Conservation (phyloP, 805 yeast species). For the Candida vaughaniae region DNA sequence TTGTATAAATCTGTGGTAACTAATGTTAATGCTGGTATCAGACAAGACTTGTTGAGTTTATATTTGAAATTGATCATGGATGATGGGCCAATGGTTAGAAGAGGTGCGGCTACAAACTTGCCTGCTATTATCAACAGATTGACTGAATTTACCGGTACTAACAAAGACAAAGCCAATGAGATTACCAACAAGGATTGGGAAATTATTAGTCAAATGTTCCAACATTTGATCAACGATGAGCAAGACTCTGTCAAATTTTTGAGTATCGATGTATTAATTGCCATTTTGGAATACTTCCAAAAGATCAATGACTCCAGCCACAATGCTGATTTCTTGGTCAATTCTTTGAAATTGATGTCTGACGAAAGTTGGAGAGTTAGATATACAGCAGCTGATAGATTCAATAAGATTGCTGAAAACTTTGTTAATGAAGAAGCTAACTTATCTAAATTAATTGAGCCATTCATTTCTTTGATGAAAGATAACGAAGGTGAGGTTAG, state of each 20-base stretch:
- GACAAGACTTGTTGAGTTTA: slow-evolving; percentile 62
- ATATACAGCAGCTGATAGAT: slow-evolving; percentile 96
- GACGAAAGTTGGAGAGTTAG: slow-evolving; percentile 99
- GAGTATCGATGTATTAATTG: slow-evolving; percentile 81
- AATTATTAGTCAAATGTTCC: slow-evolving; percentile 77
- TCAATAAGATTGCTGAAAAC: slow-evolving; percentile 66
- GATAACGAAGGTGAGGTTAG: slow-evolving; percentile 97
- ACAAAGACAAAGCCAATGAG: slow-evolving; percentile 32
- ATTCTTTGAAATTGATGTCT: slow-evolving; percentile 67
- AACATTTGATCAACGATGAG: slow-evolving; percentile 71
- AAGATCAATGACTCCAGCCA: slow-evolving; percentile 55
- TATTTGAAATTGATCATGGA: slow-evolving; percentile 76
- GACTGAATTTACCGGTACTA: slow-evolving; percentile 36
- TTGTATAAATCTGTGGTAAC: slow-evolving; percentile 69
- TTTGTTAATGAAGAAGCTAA: slow-evolving; percentile 59
- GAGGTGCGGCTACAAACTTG: slow-evolving; percentile 85
- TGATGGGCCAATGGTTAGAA: slow-evolving; percentile 97
- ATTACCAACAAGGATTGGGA: slow-evolving; percentile 70
- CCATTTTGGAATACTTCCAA: slow-evolving; percentile 72
- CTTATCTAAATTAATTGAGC: slow-evolving; percentile 60
- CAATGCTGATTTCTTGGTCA: slow-evolving; percentile 59
- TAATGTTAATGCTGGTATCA: slow-evolving; percentile 52
- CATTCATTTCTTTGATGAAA: slow-evolving; percentile 74
- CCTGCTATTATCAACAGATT: slow-evolving; percentile 67
- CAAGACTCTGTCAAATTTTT: slow-evolving; percentile 95